These are phyloP conservation scores for Aspergillus costaricaensis DNA, from an alignment of 2,329 filamentous ascomycete genomes.

Conservation along the genomic window DNA sequence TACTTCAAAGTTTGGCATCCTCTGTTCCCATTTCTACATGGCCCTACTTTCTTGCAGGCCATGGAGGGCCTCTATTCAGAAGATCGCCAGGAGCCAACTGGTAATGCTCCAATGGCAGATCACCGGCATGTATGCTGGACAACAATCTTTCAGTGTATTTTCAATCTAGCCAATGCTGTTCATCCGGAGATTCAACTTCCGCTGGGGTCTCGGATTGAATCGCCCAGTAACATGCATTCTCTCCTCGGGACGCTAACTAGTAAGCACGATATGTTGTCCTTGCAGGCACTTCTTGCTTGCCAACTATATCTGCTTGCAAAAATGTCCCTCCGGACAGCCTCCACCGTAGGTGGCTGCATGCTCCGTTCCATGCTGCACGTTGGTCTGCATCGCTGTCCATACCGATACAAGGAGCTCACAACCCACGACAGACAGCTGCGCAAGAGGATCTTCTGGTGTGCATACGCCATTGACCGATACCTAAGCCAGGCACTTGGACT, in stretches of 20 bases:
- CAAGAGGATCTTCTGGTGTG: slow-evolving; percentile 47
- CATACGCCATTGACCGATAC: slow-evolving; percentile 46
- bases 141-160: slow-evolving; percentile 53
- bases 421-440: slow-evolving; percentile 43
- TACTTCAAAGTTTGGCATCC: slow-evolving; percentile 58
- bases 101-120: slow-evolving; percentile 9
- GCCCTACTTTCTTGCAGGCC: slow-evolving; percentile 50
- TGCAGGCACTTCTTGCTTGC: slow-evolving; percentile 53
- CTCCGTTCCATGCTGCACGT: slow-evolving; percentile 52
- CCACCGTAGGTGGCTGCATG: slow-evolving; percentile 51
- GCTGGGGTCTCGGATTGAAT: slow-evolving; percentile 39
- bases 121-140: slow-evolving; percentile 34
- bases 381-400: slow-evolving; percentile 55
- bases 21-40: slow-evolving; percentile 55
- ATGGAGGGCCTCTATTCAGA: slow-evolving; percentile 47
- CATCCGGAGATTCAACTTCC: slow-evolving; percentile 36
- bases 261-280: slow-evolving; percentile 48
- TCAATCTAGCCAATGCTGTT: slow-evolving; percentile 49
- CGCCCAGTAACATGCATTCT: slow-evolving; percentile 40
- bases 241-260: slow-evolving; percentile 42
- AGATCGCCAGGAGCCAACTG: not conserved
- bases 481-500: slow-evolving; percentile 44
- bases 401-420: slow-evolving; percentile 51
- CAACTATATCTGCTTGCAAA: slow-evolving; percentile 53
- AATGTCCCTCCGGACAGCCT: slow-evolving; percentile 53